Conservation (phyloP, 129 eudicot genomes). For the Rutidosis leptorrhynchoides region DNA sequence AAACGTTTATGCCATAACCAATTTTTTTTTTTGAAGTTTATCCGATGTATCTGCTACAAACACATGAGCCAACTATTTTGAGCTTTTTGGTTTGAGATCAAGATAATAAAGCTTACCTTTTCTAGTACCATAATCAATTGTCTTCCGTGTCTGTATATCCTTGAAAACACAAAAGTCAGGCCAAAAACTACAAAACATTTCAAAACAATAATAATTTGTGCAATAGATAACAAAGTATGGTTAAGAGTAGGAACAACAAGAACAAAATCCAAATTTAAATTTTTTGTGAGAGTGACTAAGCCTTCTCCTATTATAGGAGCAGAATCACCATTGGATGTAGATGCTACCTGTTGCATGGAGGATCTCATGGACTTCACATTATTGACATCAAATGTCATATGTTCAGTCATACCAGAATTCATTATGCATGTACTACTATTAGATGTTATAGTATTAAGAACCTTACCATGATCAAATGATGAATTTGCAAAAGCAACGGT, state of each 20-base stretch:
- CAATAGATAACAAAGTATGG: neutral
- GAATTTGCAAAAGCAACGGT: too few species aligned
- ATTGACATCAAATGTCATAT: conserved; percentile 6
- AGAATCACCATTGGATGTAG: neutral
- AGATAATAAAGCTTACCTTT: conserved; percentile 5
- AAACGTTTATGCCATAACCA: conserved; percentile 21
- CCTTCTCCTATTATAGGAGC: conserved; percentile 9
- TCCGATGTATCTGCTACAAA: neutral
- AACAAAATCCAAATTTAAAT: neutral
- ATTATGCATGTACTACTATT: neutral
- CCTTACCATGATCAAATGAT: too few species aligned
- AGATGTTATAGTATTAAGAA: neutral
- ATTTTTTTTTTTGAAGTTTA: too few species aligned
- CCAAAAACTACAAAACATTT: neutral
- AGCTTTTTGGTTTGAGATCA: neutral
- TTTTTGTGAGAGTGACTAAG: too few species aligned
- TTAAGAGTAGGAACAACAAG: conserved; percentile 11
- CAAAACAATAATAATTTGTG: neutral
- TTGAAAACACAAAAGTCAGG: conserved; percentile 1
- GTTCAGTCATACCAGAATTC: neutral
- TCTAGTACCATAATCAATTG: conserved; percentile 21
- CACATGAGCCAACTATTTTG: neutral
- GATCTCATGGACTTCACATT: too few species aligned
- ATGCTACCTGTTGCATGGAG: neutral
- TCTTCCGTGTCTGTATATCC: neutral